These are phyloP conservation scores for Solanum appendiculatum DNA, from an alignment of 257 asterid genomes.

Conservation along the genomic window DNA sequence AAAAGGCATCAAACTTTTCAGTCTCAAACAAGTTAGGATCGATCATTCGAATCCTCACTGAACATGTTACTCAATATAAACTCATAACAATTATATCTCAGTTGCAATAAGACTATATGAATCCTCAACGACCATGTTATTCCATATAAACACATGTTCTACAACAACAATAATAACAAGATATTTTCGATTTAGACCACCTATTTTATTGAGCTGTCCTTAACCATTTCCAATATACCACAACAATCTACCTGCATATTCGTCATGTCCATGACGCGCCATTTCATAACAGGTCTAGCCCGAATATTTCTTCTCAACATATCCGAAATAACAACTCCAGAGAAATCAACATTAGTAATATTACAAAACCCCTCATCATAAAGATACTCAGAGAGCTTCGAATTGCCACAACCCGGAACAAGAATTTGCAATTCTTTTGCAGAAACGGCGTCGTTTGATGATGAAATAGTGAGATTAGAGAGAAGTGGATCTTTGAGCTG, in stretches of 20 bases:
- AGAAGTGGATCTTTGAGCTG: constrained; percentile 39
- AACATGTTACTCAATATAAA: not conserved
- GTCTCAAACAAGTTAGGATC: not conserved
- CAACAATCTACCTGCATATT: constrained; percentile 43
- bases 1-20: not conserved
- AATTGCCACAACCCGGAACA: constrained; percentile 98
- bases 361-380: constrained; percentile 63
- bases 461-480: constrained; percentile 14
- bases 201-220: not conserved
- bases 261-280: constrained; percentile 98
- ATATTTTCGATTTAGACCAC: not conserved
- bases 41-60: not conserved
- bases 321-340: constrained; percentile 72
- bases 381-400: constrained; percentile 73
- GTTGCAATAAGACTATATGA: not conserved
- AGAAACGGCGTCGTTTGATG: not conserved
- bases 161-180: not conserved
- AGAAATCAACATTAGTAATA: constrained; percentile 81
- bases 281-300: constrained; percentile 72
- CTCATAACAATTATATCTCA: not conserved
- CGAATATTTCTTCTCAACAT: constrained; percentile 78
- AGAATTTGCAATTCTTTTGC: constrained; percentile 31
- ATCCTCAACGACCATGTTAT: not conserved
- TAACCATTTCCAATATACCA: not conserved
- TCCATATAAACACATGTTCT: not conserved